Base-by-base conservation (phyloP, 164 flowering plant species). In the Brasenia schreberi region DNA sequence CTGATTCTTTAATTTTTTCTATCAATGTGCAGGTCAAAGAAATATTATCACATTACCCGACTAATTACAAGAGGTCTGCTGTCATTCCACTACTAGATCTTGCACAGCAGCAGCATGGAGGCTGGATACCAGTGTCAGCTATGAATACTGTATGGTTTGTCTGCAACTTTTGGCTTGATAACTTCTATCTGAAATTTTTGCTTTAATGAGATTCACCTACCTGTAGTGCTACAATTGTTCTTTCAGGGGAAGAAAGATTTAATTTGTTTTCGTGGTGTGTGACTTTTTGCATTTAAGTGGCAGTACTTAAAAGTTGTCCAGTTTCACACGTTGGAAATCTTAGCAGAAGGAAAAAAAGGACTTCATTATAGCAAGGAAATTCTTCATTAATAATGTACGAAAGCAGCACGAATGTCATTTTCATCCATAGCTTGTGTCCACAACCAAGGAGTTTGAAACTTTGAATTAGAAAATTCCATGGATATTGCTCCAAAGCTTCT, bases 31-130 rank as follows among this genome's bases (percentile, higher is more conserved):
- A 95, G 99, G 94, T 68, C 59, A 84, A 82, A 76, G 99, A 95
- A 81, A 89, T 95, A 71, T 43, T 95, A 23, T 88, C 97, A 70
- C 92, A 90, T 76, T 95, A 95, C 73, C 99, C 99, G 59, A 86
- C 96, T 68, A 95, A 95, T 79, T 95, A 95, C 84, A 95, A 92
- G 85, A 96, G 88, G 78, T 95, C 99, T 71, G 97, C 96, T 10
- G 92, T 90, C 69, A 92, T 95, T 74, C 97, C 97, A 75, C 79
- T 95, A 70, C 81, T 95, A 63, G 99, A 95, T 87, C 94, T 95
- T 84, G 99, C 97, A 56, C 99, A 95, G 66, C 99, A 95, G 80
- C 99, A 95, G 76, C 89, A 95, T 82, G 97, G 97, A 73, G 97
- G 97, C 42, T 95, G 99, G 99, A 84, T 95, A 19, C 83, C 99